Conservation (phyloP, 805 yeast genomes). For the Suhomyces pyralidae region DNA sequence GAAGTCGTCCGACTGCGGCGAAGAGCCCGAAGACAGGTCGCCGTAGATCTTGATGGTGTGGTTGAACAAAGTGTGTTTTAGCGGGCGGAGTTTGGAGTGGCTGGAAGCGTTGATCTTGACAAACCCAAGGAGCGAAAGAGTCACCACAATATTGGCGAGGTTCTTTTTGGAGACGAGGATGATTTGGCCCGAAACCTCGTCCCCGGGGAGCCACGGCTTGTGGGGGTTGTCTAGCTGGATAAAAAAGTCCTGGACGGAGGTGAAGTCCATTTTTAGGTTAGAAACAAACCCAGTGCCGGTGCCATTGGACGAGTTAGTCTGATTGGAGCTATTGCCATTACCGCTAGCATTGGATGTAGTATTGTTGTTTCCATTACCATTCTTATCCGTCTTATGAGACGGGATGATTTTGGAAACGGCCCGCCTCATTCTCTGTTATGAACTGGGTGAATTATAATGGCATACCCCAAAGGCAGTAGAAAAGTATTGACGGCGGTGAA, state of each 20-base stretch:
- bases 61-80: constrained; percentile 51
- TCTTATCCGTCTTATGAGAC: constrained; percentile 4
- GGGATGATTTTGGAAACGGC: constrained; percentile 50
- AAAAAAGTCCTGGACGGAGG: constrained; percentile 60
- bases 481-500: too few relatives aligned
- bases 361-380: too few relatives aligned
- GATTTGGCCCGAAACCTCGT: constrained; percentile 62
- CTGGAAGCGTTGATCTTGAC: constrained; percentile 54
- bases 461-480: too few relatives aligned
- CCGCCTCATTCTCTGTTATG: constrained; percentile 23
- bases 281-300: too few relatives aligned
- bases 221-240: constrained; percentile 74
- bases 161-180: constrained; percentile 56
- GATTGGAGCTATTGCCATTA: too few relatives aligned
- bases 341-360: too few relatives aligned
- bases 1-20: constrained; percentile 11
- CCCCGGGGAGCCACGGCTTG: constrained; percentile 76
- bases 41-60: constrained; percentile 63
- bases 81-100: constrained; percentile 51
- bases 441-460: too few relatives aligned
- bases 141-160: constrained; percentile 50
- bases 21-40: constrained; percentile 4
- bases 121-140: constrained; percentile 53
- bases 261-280: constrained; percentile 32
- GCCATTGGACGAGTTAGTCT: too few relatives aligned